Base-by-base conservation (phyloP, 441 rosid species). In the Capsella rubella region DNA sequence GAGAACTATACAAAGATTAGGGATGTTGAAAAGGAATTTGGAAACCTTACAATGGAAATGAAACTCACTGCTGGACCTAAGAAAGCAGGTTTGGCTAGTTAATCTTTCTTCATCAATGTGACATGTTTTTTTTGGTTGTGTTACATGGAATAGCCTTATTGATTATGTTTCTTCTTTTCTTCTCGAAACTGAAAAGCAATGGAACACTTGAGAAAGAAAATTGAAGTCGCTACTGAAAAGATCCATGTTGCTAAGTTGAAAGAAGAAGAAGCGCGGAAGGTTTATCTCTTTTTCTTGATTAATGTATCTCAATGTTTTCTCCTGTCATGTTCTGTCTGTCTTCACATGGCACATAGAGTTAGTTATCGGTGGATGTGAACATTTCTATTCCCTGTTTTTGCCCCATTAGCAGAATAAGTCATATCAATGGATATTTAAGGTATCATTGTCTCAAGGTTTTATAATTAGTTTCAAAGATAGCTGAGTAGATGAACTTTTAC, bases 31-130 rank as follows among this genome's bases (percentile, higher is more conserved):
- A 80, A 90, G 68, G 99, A 95, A 82, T 80, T 92, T 4, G 84
- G 82, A 65, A 87, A 83, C 86, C 90, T 90, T 46, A 74, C 87
- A 0, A 68, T 92, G 92, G 98, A 95, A 75, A 82, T 95, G 93
- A 95, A 95, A 79, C 97, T 95, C 77, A 95, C 97, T 1, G 88
- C 98, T 58, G 98, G 99, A 46, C 98, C 98, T 43, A 92, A 95
- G 78, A 92, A 87, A 64, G 98, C 95, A 77, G 98, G 97, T 95
- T 80, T 12, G 54, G 81, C 32, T 15, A 43, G 25, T 58, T 18
- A 1, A 11, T 5, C 5, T 45, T 45, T 45, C n/a, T 45, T 14
- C 2, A 45, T 58, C 13, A 2, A 13, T 60, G 34, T 60, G 32
- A 59, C 18, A 1, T 39, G 11, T 37, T n/a, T 18, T 58, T 71